Evolutionary conservation across 352 stramenopile species (phyloP).

Genomic region (Phytophthora chlamydospora): DNA sequence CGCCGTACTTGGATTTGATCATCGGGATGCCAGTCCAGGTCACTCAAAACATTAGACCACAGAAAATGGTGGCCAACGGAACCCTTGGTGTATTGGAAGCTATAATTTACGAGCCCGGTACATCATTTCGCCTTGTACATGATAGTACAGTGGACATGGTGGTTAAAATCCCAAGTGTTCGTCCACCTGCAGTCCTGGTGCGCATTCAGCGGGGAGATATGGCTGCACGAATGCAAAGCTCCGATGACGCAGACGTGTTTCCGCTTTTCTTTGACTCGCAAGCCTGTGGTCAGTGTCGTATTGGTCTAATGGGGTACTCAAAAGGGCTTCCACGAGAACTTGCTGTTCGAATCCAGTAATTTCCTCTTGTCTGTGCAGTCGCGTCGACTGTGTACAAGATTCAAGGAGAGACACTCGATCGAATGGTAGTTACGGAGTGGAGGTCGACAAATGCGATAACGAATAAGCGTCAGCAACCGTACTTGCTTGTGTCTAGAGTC

Average conservation of each 20-base stretch:
- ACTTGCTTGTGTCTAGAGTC: slow-evolving; percentile 14
- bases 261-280: slow-evolving; percentile 10
- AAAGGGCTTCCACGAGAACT: background rate
- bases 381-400: slow-evolving; percentile 22
- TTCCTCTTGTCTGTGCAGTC: slow-evolving; percentile 18
- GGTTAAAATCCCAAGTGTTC: slow-evolving; percentile 1
- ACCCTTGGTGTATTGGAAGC: slow-evolving; percentile 7
- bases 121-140: slow-evolving; percentile 5
- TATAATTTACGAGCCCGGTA: slow-evolving; percentile 5
- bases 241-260: slow-evolving; percentile 5
- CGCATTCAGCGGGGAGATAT: background rate
- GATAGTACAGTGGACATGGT: background rate
- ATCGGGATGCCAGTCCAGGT: slow-evolving; percentile 13
- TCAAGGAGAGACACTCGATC: slow-evolving; percentile 13
- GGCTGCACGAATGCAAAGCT: background rate
- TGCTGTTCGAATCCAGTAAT: slow-evolving; percentile 9
- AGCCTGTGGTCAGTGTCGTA: background rate
- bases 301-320: slow-evolving; percentile 1
- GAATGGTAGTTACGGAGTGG: slow-evolving; percentile 18
- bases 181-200: slow-evolving; percentile 1
- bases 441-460: background rate
- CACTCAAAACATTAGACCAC: slow-evolving; percentile 13
- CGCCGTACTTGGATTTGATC: slow-evolving; percentile 16
- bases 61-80: slow-evolving; percentile 16
- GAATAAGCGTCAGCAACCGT: slow-evolving; percentile 16